These are phyloP conservation scores for Elaeis oleifera DNA, from an alignment of 202 grass and related monocot genomes.

Conservation along the genomic window DNA sequence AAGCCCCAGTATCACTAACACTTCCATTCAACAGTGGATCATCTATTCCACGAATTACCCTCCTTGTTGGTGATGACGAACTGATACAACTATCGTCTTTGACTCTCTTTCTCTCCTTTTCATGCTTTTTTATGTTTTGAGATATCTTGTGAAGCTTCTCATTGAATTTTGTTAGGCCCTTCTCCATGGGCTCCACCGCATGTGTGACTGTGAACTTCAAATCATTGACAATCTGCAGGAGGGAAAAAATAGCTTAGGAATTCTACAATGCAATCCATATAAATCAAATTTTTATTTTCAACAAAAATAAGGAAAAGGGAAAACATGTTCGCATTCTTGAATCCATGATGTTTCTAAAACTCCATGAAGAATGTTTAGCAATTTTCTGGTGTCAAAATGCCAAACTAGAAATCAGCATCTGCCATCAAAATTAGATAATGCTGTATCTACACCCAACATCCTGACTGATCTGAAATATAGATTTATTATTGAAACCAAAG, in stretches of 20 bases:
- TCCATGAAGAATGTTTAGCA: too few relatives aligned
- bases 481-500: too few relatives aligned
- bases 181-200: slow-evolving; percentile 81
- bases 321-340: too few relatives aligned
- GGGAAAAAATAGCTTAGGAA: slow-evolving; percentile 1
- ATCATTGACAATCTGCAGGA: slow-evolving; percentile 79
- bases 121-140: slow-evolving; percentile 50
- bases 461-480: too few relatives aligned
- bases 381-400: too few relatives aligned
- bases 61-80: slow-evolving; percentile 34
- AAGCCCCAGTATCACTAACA: slow-evolving; percentile 51
- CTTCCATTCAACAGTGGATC: slow-evolving; percentile 72
- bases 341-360: too few relatives aligned
- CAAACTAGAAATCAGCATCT: too few relatives aligned
- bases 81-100: slow-evolving; percentile 79
- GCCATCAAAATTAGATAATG: too few relatives aligned
- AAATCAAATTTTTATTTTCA: too few relatives aligned
- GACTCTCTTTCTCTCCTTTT: slow-evolving; percentile 38
- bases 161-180: slow-evolving; percentile 54
- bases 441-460: too few relatives aligned
- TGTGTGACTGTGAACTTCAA: slow-evolving; percentile 91
- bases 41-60: slow-evolving; percentile 60
- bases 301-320: too few relatives aligned
- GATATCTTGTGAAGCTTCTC: slow-evolving; percentile 28
- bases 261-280: too few relatives aligned